Percentiles rank a stretch among this genome's conserved stretches.
phyloP scores from a whole-genome alignment of 352 stramenopile species.

The Phytophthora constricta region DNA sequence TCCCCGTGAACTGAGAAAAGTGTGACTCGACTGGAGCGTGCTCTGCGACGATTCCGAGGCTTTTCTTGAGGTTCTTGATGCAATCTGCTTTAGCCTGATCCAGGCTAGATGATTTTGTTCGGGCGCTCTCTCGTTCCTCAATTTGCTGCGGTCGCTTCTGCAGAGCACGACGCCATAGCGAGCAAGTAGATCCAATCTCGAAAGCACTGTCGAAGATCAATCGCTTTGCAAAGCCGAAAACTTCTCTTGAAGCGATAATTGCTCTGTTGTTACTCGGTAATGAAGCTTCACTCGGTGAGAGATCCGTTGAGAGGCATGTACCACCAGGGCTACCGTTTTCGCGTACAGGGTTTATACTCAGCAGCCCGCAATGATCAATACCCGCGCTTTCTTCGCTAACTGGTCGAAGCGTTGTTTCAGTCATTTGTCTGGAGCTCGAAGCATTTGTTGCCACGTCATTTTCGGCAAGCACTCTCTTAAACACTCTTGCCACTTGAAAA shows the following conservation, averaged over 20 bases:
- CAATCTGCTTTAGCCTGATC: conserved; percentile 18
- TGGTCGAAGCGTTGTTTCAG: too few species aligned
- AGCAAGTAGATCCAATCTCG: not conserved
- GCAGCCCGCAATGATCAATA: too few species aligned
- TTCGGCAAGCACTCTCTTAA: too few species aligned
- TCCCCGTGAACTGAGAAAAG: conserved; percentile 17
- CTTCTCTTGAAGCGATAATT: not conserved
- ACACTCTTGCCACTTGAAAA: not conserved
- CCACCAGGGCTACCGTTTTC: too few species aligned
- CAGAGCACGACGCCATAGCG: not conserved
- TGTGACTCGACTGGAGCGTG: conserved; percentile 12
- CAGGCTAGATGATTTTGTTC: conserved; percentile 6
- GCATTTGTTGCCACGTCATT: too few species aligned
- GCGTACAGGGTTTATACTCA: too few species aligned
- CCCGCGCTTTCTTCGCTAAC: too few species aligned
- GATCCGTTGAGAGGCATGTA: not conserved
- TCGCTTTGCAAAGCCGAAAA: not conserved
- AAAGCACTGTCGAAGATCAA: not conserved
- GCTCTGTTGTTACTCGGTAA: not conserved
- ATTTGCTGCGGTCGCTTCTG: not conserved
- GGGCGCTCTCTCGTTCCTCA: not conserved
- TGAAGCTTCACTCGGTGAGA: not conserved
- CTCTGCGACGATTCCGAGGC: conserved; percentile 42
- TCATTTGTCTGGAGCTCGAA: too few species aligned
- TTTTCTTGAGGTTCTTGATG: conserved; percentile 33